Base-by-base conservation (phyloP, 129 eudicot genomes). In the Flaveria trinervia region DNA sequence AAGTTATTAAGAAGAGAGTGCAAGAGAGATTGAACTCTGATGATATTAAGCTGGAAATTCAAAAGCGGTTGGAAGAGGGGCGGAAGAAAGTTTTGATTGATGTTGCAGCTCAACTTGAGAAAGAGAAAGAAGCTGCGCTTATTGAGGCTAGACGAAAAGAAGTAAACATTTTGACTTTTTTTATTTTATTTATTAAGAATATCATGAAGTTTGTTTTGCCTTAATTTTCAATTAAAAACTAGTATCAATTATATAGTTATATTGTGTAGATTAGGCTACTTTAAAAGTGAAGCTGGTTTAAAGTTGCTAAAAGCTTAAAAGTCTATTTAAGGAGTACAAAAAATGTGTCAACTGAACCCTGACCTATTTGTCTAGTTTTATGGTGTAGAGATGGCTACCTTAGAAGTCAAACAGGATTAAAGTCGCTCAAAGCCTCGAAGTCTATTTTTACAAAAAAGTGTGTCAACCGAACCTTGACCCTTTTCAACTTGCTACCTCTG, bases 121-220 rank as follows among this genome's bases (percentile, higher is more conserved):
- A 80, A 86, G 96, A 91, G 87, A 95, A 88, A 84, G 99, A 95
- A 85, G 92, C 87, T 52, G 96, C 99, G 43, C 72, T 95, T 51
- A 76, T 86, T 52, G 96, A 89, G 84, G 90, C 97, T 60, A 86
- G 82, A 72, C 76, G 61, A 41, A 95, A 85, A 82, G 97, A 91
- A 90, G 99, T 51, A 84, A 79, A 85, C 66, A 61, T 59, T 69
- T 78, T 41, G 77, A 33, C 39, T 18, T 75, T 39, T 8, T 8
- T 18, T 45, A 10, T 75, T 41, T 16, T 10, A n/a, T 30, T 45
- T 9, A 71, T 9, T 13, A 72, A 54, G 46, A 54, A 36, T 62
- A 3, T 74, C 8, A 0, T 25, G 11, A 28, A 44, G n/a, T 45
- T 74, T 30, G 5, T 28, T 15, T 64, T 15, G 0, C 1, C 7